Evolutionary conservation across 2,329 filamentous ascomycete genomes (phyloP).

Genomic region (Diplodia seriata): DNA sequence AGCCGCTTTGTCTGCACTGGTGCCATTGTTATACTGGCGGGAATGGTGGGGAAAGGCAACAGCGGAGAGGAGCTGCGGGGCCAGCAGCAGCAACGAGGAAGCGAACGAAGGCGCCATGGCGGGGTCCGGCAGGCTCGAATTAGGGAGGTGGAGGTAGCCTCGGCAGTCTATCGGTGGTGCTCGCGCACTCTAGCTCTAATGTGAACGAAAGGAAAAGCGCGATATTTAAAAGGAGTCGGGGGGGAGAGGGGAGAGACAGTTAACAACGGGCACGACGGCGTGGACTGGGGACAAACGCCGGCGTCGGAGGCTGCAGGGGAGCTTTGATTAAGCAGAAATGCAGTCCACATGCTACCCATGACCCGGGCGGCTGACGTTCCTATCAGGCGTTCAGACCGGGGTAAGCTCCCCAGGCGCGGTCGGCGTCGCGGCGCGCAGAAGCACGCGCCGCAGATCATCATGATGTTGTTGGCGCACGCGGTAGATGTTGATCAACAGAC

Average conservation of each 20-base stretch:
- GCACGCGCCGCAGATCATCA: constrained; percentile 21
- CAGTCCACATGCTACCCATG: constrained; percentile 19
- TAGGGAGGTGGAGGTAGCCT: background rate
- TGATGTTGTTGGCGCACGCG: constrained; percentile 13
- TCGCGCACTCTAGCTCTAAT: constrained; percentile 5
- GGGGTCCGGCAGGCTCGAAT: background rate
- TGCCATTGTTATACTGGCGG: background rate
- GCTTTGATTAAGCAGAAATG: constrained; percentile 26
- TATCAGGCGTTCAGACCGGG: constrained; percentile 24
- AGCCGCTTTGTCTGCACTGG: constrained; percentile 39
- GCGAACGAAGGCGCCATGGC: constrained; percentile 22
- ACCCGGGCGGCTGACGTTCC: constrained; percentile 29
- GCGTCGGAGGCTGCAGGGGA: background rate
- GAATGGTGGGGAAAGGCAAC: constrained; percentile 17
- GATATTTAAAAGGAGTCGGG: background rate
- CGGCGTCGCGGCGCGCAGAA: constrained; percentile 6
- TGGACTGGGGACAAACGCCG: background rate
- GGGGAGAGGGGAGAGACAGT: constrained; percentile 4
- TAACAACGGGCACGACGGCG: background rate
- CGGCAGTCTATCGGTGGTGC: background rate
- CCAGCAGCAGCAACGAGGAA: constrained; percentile 11
- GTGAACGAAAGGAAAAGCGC: background rate
- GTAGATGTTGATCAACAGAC: constrained; percentile 6
- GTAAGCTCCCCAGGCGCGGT: background rate
- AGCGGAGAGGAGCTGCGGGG: constrained; percentile 9